Conservation (phyloP, 1,284 basidiomycete genomes). For the Ceratobasidium sp. region DNA sequence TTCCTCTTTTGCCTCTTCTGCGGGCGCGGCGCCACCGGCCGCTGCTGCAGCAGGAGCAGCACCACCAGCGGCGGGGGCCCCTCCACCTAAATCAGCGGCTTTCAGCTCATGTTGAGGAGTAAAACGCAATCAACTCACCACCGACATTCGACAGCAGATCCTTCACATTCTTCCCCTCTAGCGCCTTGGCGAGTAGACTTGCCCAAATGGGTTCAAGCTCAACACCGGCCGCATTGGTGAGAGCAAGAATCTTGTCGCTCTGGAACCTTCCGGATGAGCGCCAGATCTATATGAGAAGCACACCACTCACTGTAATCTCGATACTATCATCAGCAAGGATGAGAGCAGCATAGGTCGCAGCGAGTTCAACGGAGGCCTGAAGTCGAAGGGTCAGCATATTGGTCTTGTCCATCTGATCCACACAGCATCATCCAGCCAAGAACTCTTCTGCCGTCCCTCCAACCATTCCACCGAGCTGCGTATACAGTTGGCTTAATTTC, state of each 20-base stretch:
- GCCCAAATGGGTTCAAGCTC: conserved; percentile 99
- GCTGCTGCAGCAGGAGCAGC: conserved; percentile 68
- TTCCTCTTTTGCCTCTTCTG: conserved; percentile 82
- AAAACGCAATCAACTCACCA: conserved; percentile 52
- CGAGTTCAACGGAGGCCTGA: conserved; percentile 75
- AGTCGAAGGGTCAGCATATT: conserved; percentile 19
- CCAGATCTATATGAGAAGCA: neutral
- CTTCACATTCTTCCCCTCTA: conserved; percentile 98
- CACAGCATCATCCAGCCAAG: neutral
- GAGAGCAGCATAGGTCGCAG: conserved; percentile 89
- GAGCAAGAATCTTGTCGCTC: conserved; percentile 89
- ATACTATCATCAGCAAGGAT: conserved; percentile 96
- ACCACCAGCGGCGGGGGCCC: conserved; percentile 58
- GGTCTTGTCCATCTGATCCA: neutral
- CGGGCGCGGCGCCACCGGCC: conserved; percentile 64
- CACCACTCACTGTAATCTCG: conserved; percentile 91
- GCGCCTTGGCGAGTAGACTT: conserved; percentile 92
- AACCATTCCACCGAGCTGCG: neutral
- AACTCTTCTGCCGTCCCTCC: neutral
- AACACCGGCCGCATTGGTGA: conserved; percentile 83
- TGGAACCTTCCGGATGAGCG: conserved; percentile 49
- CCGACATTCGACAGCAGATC: conserved; percentile 93
- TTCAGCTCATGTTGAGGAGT: conserved; percentile 46
- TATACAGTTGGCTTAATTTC: too few relatives aligned
- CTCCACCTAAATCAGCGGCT: conserved; percentile 55